phyloP scores from a whole-genome alignment of 331 rosid species.

The Pyracantha coccinea region DNA sequence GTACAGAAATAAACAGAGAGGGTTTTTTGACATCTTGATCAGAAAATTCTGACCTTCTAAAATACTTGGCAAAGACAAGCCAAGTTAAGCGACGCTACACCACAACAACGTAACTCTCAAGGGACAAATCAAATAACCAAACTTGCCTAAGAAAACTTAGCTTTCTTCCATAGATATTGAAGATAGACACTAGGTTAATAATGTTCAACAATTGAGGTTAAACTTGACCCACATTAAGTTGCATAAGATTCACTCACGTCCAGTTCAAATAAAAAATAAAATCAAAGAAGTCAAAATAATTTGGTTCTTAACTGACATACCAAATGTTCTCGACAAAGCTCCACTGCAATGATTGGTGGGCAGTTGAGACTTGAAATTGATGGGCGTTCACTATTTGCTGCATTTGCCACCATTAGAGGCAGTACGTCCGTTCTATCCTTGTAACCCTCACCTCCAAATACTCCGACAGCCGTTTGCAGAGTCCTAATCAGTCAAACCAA shows the following conservation, averaged over 20 bases:
- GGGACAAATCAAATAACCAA: not conserved
- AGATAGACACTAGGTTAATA: not conserved
- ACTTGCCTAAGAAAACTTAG: not conserved
- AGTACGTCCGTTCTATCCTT: conserved; percentile 24
- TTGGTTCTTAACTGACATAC: conserved; percentile 11
- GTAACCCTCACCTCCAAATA: conserved; percentile 40
- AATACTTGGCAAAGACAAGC: not conserved
- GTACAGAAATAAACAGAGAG: not conserved
- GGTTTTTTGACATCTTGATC: not conserved
- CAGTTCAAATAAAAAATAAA: not conserved
- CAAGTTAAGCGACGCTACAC: not conserved
- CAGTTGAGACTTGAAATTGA: conserved; percentile 38
- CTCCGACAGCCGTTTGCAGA: conserved; percentile 46
- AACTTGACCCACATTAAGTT: not conserved
- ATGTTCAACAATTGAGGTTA: not conserved
- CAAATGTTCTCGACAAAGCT: conserved; percentile 42
- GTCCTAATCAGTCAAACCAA: conserved; percentile 26
- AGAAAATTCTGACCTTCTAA: not conserved
- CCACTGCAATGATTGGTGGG: conserved; percentile 34
- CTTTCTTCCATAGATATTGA: not conserved
- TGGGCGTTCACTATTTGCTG: conserved; percentile 22
- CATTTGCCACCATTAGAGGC: conserved; percentile 42
- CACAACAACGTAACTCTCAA: not conserved
- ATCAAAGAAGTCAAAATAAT: not conserved
- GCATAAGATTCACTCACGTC: not conserved